Conservation (phyloP, 2,329 filamentous ascomycete species). For the Cryphonectria japonica region DNA sequence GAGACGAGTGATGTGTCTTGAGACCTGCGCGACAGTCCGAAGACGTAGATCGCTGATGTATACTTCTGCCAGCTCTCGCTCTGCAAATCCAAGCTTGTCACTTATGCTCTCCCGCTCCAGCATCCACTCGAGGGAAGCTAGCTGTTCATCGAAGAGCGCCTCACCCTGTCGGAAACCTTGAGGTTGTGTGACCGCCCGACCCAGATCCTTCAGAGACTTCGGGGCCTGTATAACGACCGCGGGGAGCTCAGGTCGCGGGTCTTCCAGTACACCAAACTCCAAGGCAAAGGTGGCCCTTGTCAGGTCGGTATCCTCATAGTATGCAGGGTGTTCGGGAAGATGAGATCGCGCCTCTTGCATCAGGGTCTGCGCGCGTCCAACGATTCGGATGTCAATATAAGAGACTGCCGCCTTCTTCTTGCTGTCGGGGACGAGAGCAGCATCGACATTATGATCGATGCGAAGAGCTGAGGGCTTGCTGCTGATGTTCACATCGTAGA, state of each 20-base stretch:
- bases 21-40: slow-evolving; percentile 15
- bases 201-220: background rate
- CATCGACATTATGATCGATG: slow-evolving; percentile 21
- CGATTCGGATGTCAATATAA: slow-evolving; percentile 24
- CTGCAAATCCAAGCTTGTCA: slow-evolving; percentile 24
- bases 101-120: slow-evolving; percentile 31
- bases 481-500: slow-evolving; percentile 4
- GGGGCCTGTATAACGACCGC: slow-evolving; percentile 14
- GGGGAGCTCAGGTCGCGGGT: slow-evolving; percentile 13
- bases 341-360: slow-evolving; percentile 26
- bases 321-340: slow-evolving; percentile 16
- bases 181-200: background rate
- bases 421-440: background rate
- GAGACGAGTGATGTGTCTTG: slow-evolving; percentile 27
- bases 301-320: background rate
- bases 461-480: slow-evolving; percentile 15
- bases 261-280: slow-evolving; percentile 23
- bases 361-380: slow-evolving; percentile 21
- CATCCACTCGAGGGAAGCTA: slow-evolving; percentile 36
- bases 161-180: slow-evolving; percentile 22
- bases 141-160: slow-evolving; percentile 33
- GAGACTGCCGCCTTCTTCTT: slow-evolving; percentile 1
- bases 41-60: slow-evolving; percentile 13
- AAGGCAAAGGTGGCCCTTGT: slow-evolving; percentile 20
- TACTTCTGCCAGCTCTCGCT: slow-evolving; percentile 46